These are phyloP conservation scores for Fraxinus americana DNA, from an alignment of 257 asterid species.

Conservation along the genomic window DNA sequence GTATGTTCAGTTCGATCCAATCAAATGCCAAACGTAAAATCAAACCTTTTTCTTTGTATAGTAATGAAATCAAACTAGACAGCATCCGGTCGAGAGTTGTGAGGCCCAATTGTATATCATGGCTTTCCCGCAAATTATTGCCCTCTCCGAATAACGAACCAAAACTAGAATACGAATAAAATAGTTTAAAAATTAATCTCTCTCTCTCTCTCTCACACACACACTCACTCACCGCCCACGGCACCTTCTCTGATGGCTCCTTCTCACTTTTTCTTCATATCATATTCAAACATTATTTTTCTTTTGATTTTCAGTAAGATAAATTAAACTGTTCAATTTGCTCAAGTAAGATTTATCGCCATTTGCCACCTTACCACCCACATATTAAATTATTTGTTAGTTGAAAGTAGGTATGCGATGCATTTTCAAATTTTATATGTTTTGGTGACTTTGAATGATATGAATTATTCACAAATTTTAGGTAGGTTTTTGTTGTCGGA, in stretches of 20 bases:
- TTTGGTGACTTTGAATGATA: slow-evolving; percentile 47
- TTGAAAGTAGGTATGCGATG: slow-evolving; percentile 31
- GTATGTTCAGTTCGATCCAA: too few relatives aligned
- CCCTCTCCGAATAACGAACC: slow-evolving; percentile 22
- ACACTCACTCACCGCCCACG: background rate
- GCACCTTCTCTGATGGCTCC: background rate
- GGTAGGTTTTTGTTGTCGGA: slow-evolving; percentile 60
- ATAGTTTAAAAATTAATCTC: too few relatives aligned
- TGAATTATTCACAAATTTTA: slow-evolving; percentile 40
- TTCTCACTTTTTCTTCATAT: slow-evolving; percentile 25
- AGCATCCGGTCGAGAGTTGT: too few relatives aligned
- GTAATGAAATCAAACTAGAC: too few relatives aligned
- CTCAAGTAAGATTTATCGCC: slow-evolving; percentile 29
- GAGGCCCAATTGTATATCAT: too few relatives aligned
- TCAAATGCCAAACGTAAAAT: too few relatives aligned
- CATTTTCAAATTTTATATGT: slow-evolving; percentile 31
- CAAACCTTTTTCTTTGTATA: too few relatives aligned
- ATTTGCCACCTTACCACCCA: slow-evolving; percentile 34
- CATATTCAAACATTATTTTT: background rate
- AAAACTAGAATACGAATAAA: background rate
- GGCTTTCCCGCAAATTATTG: too few relatives aligned
- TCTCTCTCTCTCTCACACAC: background rate
- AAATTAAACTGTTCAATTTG: background rate
- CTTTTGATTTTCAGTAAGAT: slow-evolving; percentile 16
- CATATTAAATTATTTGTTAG: slow-evolving; percentile 38